Evolutionary conservation across 2,329 filamentous ascomycete genomes (phyloP), one percentile per base, ranked within the genome.

Genomic region (Pestalotiopsis sp.): DNA sequence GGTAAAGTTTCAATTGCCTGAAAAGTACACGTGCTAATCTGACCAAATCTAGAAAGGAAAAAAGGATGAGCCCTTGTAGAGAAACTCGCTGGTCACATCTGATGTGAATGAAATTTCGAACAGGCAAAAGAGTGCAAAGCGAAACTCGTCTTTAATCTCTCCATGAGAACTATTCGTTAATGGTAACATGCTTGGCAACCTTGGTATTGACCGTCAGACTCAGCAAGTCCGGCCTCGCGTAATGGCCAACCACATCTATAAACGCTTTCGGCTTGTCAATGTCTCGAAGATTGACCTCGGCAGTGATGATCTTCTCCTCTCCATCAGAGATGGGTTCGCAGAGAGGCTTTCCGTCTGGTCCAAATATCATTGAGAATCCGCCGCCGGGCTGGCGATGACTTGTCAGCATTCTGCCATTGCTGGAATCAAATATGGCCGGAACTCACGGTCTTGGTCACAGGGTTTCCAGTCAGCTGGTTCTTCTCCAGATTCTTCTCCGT

Each of bases 351-450:
- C 86, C 86, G 71, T 88, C 86, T 0, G 86, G 86, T 0, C 83
- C 86, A 68, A 85, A 85, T 25, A 87, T 81, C 69, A 84, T 85
- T 3, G 83, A 83, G 66, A 82, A 83, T 2, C 86, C 86, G 25
- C 83, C 83, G 2, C 81, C 79, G 0, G 79, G 79, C 72, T 77
- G 45, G 58, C 23, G 31, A 66, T 52, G 11, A 36, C 59, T 52
- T 65, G 59, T 75, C 70, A 75, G 70, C 17, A 20, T 25, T 6
- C 38, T 57, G 13, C 7, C 3, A 40, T 2, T 5, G 4, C 14
- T 17, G 6, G 25, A 23, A 56, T 20, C 0, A 58, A 4, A 6
- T 5, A 40, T 14, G 4, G 67, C 40, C 31, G 40, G 41, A 38
- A 69, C 76, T 75, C 68, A 77, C 75, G 61, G 76, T 77, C 72